These are phyloP conservation scores for Hanseniaspora uvarum DNA, from an alignment of 1,139 yeast species.

Conservation along the genomic window DNA sequence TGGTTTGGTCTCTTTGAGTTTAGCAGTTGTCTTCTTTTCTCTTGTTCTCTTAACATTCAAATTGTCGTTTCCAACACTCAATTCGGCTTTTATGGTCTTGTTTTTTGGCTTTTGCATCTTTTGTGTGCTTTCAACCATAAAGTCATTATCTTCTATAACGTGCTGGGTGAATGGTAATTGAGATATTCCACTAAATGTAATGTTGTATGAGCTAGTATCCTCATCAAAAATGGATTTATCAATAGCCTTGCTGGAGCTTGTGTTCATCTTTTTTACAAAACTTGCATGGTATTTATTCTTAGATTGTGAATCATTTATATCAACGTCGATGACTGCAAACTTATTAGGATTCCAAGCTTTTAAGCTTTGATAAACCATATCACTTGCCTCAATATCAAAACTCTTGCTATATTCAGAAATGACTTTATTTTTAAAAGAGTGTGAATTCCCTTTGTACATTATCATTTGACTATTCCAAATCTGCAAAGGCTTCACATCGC, in stretches of 20 bases:
- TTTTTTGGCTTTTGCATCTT: background rate
- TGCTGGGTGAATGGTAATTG: background rate
- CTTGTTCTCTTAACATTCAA: background rate
- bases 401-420: background rate
- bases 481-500: background rate
- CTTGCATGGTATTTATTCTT: background rate
- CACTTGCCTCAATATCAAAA: background rate
- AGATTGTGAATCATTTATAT: background rate
- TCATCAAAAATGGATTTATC: background rate
- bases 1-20: background rate
- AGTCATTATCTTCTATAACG: background rate
- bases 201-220: background rate
- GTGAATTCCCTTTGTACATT: background rate
- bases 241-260: no score
- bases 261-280: background rate
- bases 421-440: background rate
- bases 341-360: conserved; percentile 7
- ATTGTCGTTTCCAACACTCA: background rate
- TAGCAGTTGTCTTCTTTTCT: background rate
- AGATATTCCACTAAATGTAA: background rate
- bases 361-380: background rate
- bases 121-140: background rate
- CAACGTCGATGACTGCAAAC: background rate
- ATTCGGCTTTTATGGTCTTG: background rate
- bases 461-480: conserved; percentile 7